phyloP scores from a whole-genome alignment of 2,329 filamentous ascomycete genomes.

The Aspergillus sp. region DNA sequence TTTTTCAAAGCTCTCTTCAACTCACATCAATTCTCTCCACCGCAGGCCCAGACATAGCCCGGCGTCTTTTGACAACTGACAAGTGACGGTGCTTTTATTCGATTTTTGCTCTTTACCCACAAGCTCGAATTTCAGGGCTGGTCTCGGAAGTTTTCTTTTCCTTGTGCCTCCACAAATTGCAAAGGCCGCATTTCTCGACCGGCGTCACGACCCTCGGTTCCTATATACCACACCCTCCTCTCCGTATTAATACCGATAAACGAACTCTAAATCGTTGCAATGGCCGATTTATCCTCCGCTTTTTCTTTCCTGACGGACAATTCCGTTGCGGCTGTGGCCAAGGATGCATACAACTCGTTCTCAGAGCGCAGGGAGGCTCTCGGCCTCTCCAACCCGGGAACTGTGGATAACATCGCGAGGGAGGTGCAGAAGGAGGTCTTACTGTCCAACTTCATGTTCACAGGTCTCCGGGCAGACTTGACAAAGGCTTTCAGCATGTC shows the following conservation, averaged over 20 bases:
- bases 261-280: conserved; percentile 21
- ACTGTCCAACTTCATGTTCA: conserved; percentile 94
- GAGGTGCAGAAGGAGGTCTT: conserved; percentile 97
- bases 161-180: conserved; percentile 17
- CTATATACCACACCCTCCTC: neutral
- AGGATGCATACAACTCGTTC: conserved; percentile 74
- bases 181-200: conserved; percentile 17
- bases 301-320: conserved; percentile 67
- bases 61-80: conserved; percentile 7
- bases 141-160: conserved; percentile 21
- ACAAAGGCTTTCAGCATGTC: conserved; percentile 93
- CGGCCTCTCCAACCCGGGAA: conserved; percentile 85
- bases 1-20: conserved; percentile 28
- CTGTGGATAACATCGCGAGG: conserved; percentile 78
- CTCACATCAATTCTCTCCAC: conserved; percentile 11
- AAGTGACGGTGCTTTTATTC: conserved; percentile 15
- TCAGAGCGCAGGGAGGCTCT: conserved; percentile 79
- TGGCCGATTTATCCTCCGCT: conserved; percentile 41
- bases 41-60: conserved; percentile 19
- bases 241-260: conserved; percentile 8
- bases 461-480: conserved; percentile 88
- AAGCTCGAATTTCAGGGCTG: conserved; percentile 20
- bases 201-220: conserved; percentile 17
- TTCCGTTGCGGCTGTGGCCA: conserved; percentile 60
- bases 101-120: conserved; percentile 3